phyloP scores from a whole-genome alignment of 305 asterid genomes.

The Fraxinus xanthoxyloides region DNA sequence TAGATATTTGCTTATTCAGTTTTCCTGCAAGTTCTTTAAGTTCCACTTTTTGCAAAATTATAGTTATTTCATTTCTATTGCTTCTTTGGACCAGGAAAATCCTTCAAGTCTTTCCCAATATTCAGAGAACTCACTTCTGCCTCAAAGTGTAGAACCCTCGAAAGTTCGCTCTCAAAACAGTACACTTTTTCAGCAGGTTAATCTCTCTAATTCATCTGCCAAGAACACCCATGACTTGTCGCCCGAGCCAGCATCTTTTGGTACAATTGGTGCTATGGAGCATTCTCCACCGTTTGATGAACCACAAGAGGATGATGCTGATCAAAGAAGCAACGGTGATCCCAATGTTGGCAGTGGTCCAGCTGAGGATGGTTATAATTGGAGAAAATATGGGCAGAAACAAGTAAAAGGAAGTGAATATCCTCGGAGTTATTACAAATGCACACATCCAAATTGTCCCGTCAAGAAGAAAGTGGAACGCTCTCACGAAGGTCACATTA shows the following conservation, averaged over 20 bases:
- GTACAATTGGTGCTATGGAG: slow-evolving; percentile 33
- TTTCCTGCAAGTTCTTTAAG: not conserved
- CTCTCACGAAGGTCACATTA: slow-evolving; percentile 52
- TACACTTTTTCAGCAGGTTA: slow-evolving; percentile 35
- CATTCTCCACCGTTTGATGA: slow-evolving; percentile 49
- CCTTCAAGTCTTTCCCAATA: slow-evolving; percentile 24
- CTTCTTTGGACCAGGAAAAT: slow-evolving; percentile 27
- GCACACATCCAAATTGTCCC: slow-evolving; percentile 50
- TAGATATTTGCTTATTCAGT: not conserved
- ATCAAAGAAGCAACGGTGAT: slow-evolving; percentile 30
- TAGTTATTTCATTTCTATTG: slow-evolving; percentile 18
- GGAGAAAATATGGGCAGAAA: slow-evolving; percentile 75
- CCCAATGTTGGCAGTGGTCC: slow-evolving; percentile 19
- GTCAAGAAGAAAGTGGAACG: slow-evolving; percentile 70
- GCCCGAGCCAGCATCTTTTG: slow-evolving; percentile 35
- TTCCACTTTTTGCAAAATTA: not conserved
- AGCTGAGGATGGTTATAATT: slow-evolving; percentile 59
- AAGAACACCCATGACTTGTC: slow-evolving; percentile 32
- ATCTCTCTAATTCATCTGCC: slow-evolving; percentile 34
- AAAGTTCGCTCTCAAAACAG: slow-evolving; percentile 20
- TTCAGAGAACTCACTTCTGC: slow-evolving; percentile 36
- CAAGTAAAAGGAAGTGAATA: slow-evolving; percentile 64
- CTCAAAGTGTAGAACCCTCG: slow-evolving; percentile 31
- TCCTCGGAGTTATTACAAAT: slow-evolving; percentile 70
- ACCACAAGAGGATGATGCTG: slow-evolving; percentile 42